Base-by-base conservation (phyloP, 1,284 basidiomycete species). In the Naganishia albida region DNA sequence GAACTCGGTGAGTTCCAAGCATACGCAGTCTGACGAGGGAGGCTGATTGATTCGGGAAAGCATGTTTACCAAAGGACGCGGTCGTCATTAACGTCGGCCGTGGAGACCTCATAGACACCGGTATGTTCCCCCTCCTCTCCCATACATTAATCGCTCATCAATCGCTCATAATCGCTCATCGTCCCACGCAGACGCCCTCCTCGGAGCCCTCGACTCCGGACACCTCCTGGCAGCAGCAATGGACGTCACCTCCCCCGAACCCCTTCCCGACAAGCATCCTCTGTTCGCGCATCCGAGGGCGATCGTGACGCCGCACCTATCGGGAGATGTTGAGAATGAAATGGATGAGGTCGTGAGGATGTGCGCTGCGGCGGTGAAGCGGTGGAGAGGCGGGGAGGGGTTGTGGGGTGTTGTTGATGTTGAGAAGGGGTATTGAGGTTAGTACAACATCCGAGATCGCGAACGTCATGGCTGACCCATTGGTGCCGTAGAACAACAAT, bases 171-270 rank as follows among this genome's bases (percentile, higher is more conserved):
- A 34, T 6, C 34, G 34, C 34, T 34, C 4, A 34, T 34, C 34
- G n/a, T 34, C 15, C 18, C 42, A 20, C 18, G 28, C 70, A 75
- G 76, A 75, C 18, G 72, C 74, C 48, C 68, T 77, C 15, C 62
- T 77, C 18, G 44, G 66, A 10, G 70, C 72, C 0, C 71, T 78
- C 16, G 63, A 72, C 50, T 64, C 65, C 25, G 62, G 69, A 26
- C 71, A 70, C 48, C 68, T 78, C 34, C 70, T 71, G 62, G 75
- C 71, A 12, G 71, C 69, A 18, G 77, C 74, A 2, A 68, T 80
- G 2, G 79, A 80, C 70, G 79, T 80, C 10, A 80, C 79, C 0
- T 77, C 79, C 63, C 79, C 78, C 34, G 79, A 79, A 70, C 79
- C 79, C 1, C 70, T 80, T 12, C 73, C 77, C 0, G 65, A 70